Evolutionary conservation across 495 filamentous ascomycete genomes (phyloP), one percentile per base, ranked within the genome.

Genomic region (Darksidea phi): DNA sequence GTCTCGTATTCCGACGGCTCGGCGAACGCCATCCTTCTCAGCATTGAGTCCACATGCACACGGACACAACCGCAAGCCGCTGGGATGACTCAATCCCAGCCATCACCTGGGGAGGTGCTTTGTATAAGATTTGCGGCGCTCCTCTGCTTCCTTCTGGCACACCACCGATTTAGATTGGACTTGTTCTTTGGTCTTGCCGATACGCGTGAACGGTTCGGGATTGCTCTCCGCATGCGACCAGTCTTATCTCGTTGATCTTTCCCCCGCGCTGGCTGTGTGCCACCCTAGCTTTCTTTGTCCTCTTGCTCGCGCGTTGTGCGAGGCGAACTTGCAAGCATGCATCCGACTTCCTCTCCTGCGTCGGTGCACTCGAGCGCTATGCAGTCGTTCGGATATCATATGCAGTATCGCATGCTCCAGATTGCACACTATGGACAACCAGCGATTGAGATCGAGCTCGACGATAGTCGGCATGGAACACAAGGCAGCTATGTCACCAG

Each of bases 401-500:
- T 67, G 15, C 59, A 49, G 50, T 65, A 37, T 64, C 63, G 63
- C 20, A 50, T 67, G 11, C 61, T 64, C 8, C 67, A 62, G 43
- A 57, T 71, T n/a, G 37, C 67, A 11, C 49, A 62, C 41, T 41
- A 62, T 32, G 47, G 61, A 26, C 48, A 63, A 64, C 72, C 71
- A 15, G 28, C 20, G 10, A 70, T 77, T 38, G 66, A 73, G 32
- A 70, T 78, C 62, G 64, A 61, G 13, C 68, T 78, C 54, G 61
- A 73, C 23, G 67, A 68, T 50, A 53, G 41, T n/a, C 41, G 65
- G n/a, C 60, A 74, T 47, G 69, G 71, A 12, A 26, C 63, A 23
- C 63, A 74, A 20, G 67, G 70, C 12, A 32, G 60, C 32, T 76
- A 76, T 24, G 73, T 79, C 53, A 78, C 67, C 21, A 76, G 79